phyloP scores from a whole-genome alignment of 768 basidiomycete genomes.

The Dioszegia crocea region DNA sequence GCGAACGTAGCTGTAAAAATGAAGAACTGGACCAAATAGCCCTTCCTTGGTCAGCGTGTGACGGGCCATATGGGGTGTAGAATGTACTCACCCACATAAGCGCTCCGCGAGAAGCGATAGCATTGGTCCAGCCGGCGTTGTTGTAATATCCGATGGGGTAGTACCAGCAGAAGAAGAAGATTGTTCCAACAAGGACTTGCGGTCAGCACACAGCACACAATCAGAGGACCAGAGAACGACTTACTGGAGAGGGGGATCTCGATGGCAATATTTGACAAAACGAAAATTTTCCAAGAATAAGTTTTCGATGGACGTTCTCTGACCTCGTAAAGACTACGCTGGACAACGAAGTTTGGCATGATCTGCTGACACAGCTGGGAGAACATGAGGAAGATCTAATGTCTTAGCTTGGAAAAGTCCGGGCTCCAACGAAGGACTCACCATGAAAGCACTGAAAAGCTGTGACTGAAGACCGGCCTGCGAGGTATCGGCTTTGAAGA shows the following conservation, averaged over 20 bases:
- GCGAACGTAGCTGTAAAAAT: constrained; percentile 51
- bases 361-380: constrained; percentile 48
- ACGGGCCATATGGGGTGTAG: too few relatives aligned
- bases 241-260: constrained; percentile 35
- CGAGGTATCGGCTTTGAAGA: constrained; percentile 49
- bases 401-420: constrained; percentile 15
- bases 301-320: constrained; percentile 50
- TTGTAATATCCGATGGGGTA: constrained; percentile 52
- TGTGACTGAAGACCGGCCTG: constrained; percentile 48
- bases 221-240: neutral
- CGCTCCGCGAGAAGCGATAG: constrained; percentile 50
- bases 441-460: constrained; percentile 44
- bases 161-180: constrained; percentile 50
- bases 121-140: constrained; percentile 50
- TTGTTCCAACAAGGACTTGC: constrained; percentile 33
- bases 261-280: constrained; percentile 49
- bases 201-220: neutral
- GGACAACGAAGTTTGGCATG: constrained; percentile 49
- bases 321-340: constrained; percentile 48
- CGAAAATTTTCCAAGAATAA: constrained; percentile 48
- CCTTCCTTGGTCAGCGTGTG: neutral
- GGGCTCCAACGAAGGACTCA: constrained; percentile 17
- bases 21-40: constrained; percentile 44
- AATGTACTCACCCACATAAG: constrained; percentile 53
- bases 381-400: constrained; percentile 49